These are phyloP conservation scores for Taiozyma sp. DNA, from an alignment of 1,139 yeast genomes.

Conservation along the genomic window DNA sequence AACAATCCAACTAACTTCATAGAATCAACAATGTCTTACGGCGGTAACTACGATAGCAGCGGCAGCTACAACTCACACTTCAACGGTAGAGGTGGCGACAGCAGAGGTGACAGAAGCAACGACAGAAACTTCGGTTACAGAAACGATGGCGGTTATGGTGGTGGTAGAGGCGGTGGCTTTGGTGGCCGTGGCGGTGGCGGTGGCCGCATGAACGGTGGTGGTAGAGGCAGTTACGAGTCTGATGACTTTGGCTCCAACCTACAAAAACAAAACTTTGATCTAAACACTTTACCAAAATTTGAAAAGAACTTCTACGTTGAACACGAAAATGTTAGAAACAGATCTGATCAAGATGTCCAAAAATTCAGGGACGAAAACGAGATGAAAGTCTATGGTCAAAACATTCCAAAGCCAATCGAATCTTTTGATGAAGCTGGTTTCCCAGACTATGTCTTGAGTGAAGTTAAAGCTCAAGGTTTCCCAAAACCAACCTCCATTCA, in stretches of 20 bases:
- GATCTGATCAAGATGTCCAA: slow-evolving; percentile 67
- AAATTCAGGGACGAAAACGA: slow-evolving; percentile 77
- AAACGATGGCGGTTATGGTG: slow-evolving; percentile 18
- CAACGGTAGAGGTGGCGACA: slow-evolving; percentile 25
- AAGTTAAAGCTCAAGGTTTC: slow-evolving; percentile 90
- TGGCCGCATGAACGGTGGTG: slow-evolving; percentile 32
- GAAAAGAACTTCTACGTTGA: slow-evolving; percentile 94
- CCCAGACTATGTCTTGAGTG: slow-evolving; percentile 87
- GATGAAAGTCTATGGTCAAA: slow-evolving; percentile 78
- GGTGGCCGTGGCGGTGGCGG: slow-evolving; percentile 18
- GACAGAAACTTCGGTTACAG: slow-evolving; percentile 33
- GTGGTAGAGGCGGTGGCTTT: slow-evolving; percentile 16
- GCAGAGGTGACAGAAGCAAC: slow-evolving; percentile 30
- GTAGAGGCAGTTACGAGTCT: slow-evolving; percentile 35
- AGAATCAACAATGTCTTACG: slow-evolving; percentile 29
- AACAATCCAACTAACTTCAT: background rate
- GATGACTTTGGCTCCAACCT: slow-evolving; percentile 53
- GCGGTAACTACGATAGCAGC: slow-evolving; percentile 9
- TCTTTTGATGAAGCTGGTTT: slow-evolving; percentile 94
- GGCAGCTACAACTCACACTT: slow-evolving; percentile 18
- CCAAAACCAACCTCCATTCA: slow-evolving; percentile 93
- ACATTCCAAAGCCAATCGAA: slow-evolving; percentile 93
- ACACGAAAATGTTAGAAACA: slow-evolving; percentile 67
- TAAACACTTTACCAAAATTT: slow-evolving; percentile 73
- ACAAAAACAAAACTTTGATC: slow-evolving; percentile 74